Evolutionary conservation across 75 land plant genomes (phyloP), one percentile per base, ranked within the genome.

Genomic region (Pseudotsuga menziesii): DNA sequence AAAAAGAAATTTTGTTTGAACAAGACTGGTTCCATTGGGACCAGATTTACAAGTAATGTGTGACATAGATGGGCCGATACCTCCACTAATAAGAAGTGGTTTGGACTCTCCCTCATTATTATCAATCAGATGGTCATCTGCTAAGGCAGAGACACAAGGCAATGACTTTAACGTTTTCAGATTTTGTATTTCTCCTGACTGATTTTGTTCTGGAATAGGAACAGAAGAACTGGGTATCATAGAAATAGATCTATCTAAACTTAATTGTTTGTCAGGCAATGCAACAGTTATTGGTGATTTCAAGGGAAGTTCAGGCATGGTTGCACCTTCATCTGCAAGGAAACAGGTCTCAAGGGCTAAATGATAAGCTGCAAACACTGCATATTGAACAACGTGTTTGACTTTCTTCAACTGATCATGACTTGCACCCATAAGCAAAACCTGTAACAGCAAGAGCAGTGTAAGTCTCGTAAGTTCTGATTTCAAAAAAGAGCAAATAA

Each of bases 351-450:
- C 98, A 59, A 94, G 82, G 13, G 91, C 90, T 41, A 93, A 84
- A 78, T 97, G 98, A 67, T 94, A 89, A 39, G 99, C 98, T 74
- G 88, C 87, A 82, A 89, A 86, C 74, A 95, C 88, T 19, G 99
- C 84, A 77, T 78, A 81, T 58, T 93, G 90, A 41, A 97, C 73
- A 16, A 89, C 92, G 60, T 77, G 72, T 73, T 97, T 97, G 36
- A 94, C 80, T 82, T 83, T 91, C 84, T 94, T 94, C 83, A 97
- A 63, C 75, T 94, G 94, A 70, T 91, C 90, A 58, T 81, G 84
- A 70, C 82, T 81, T 36, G 92, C 87, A 27, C 99, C 99, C 58
- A 78, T 89, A 58, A 97, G 80, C 76, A 97, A 81, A 70, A 94
- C 87, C 98, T 95, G 98, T 59, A 82, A 66, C 55, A 58, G 23